Conservation (phyloP, 805 yeast genomes). For the Yamadazyma takamatsuzukensis region DNA sequence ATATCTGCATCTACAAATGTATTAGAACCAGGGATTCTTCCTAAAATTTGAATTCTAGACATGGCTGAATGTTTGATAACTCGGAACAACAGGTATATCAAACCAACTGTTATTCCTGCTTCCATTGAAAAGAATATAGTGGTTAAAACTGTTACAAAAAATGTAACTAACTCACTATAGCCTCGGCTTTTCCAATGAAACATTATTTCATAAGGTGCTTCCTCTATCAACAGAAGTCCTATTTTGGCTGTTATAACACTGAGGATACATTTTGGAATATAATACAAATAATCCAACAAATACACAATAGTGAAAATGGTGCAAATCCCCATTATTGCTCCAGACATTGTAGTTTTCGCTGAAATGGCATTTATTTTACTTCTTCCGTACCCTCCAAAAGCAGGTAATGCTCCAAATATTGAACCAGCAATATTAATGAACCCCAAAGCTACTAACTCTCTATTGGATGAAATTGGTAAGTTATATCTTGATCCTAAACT, state of each 20-base stretch:
- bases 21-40: slow-evolving; percentile 39
- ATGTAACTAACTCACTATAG: slow-evolving; percentile 63
- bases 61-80: slow-evolving; percentile 47
- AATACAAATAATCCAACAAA: slow-evolving; percentile 61
- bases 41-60: slow-evolving; percentile 44
- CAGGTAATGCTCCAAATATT: slow-evolving; percentile 71
- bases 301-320: slow-evolving; percentile 63
- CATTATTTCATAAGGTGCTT: slow-evolving; percentile 71
- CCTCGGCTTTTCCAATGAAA: slow-evolving; percentile 77
- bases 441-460: slow-evolving; percentile 91
- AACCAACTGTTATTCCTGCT: slow-evolving; percentile 86
- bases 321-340: slow-evolving; percentile 73
- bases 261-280: slow-evolving; percentile 73
- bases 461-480: slow-evolving; percentile 72
- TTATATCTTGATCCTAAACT: slow-evolving; percentile 74
- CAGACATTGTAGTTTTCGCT: slow-evolving; percentile 82
- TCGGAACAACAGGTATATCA: slow-evolving; percentile 71
- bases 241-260: slow-evolving; percentile 78
- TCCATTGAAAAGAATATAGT: slow-evolving; percentile 64
- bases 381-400: slow-evolving; percentile 95
- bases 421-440: slow-evolving; percentile 63
- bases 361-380: slow-evolving; percentile 83
- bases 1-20: slow-evolving; percentile 40
- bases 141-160: slow-evolving; percentile 35
- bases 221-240: slow-evolving; percentile 64